These are phyloP conservation scores for Amaranthus hypochondriacus DNA, from an alignment of 148 eudicot genomes.

Conservation along the genomic window DNA sequence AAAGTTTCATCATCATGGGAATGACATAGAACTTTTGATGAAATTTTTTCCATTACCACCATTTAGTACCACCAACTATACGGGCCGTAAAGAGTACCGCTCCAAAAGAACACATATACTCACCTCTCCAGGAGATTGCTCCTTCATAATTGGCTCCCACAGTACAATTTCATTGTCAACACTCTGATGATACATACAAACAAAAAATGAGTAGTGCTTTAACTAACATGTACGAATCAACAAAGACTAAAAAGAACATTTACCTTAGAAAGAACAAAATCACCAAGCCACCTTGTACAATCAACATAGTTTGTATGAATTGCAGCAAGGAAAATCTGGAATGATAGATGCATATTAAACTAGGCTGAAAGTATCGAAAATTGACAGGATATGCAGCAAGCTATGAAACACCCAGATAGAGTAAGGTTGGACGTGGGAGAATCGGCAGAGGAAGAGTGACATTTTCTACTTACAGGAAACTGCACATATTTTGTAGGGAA, in stretches of 20 bases:
- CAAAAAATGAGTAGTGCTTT: conserved; percentile 8
- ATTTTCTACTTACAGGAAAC: conserved; percentile 65
- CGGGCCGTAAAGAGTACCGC: not conserved
- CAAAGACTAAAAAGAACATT: not conserved
- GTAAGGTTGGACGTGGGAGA: not conserved
- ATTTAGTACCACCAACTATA: too few relatives aligned
- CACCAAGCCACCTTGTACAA: conserved; percentile 97
- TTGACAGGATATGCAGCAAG: not conserved
- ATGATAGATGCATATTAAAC: conserved; percentile 2
- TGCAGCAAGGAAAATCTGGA: conserved; percentile 76
- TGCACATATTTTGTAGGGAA: conserved; percentile 98
- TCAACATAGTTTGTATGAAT: conserved; percentile 95
- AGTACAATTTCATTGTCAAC: conserved; percentile 93
- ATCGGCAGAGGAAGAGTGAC: not conserved
- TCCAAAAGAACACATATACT: conserved; percentile 18
- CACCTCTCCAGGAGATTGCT: conserved; percentile 98
- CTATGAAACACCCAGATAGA: not conserved
- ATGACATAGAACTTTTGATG: too few relatives aligned
- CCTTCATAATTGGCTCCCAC: conserved; percentile 98
- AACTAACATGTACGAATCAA: not conserved
- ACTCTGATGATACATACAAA: conserved; percentile 46
- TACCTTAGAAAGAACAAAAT: conserved; percentile 95
- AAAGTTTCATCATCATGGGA: too few relatives aligned
- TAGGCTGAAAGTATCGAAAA: not conserved
- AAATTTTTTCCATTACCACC: too few relatives aligned